Evolutionary conservation across 169 alveolate genomes (phyloP), one percentile per base, ranked within the genome.

Genomic region (Babesia microti): DNA sequence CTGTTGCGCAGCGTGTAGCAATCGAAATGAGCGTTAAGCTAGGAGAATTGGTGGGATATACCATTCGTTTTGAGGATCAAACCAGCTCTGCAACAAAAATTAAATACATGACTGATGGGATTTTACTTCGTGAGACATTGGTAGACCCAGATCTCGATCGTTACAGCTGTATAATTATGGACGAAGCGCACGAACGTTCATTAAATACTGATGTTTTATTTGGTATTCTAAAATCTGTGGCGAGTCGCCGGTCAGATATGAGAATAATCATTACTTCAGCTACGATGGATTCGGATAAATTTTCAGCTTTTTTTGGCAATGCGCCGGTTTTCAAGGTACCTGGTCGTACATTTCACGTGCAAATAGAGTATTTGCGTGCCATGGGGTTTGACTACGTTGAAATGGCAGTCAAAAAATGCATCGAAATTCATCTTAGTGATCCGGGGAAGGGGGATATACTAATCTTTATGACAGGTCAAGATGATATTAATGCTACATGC

Each of bases 121-220:
- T 97, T 35, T 76, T 97, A 35, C 84, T 97, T 66, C 84, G 99
- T 44, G 99, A 97, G 71, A 82, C 97, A 18, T 76, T 95, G 37
- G 88, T 84, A 65, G 99, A 97, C 78, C 86, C 96, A 21, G 99
- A 94, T 58, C 81, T 95, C 28, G 98, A 95, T 45, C 66, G 86
- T 40, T 97, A 97, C 72, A 73, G 96, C 43, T 95, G 92, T 41
- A 83, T 97, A 37, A 91, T 97, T 51, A 95, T 97, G 99, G 99
- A 97, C 78, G 99, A 97, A 50, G 99, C 99, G 18, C 99, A 97
- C 80, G 99, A 97, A 72, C 85, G 99, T 76, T 89, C 98, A 18
- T 79, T 95, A 55, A 92, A 93, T 68, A 97, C 99, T 0, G 99
- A 97, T 80, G 99, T 97, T 14, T 83, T 95, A 19, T 94, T 97